phyloP scores from a whole-genome alignment of 768 basidiomycete genomes.

The Lyophyllum decastes region DNA sequence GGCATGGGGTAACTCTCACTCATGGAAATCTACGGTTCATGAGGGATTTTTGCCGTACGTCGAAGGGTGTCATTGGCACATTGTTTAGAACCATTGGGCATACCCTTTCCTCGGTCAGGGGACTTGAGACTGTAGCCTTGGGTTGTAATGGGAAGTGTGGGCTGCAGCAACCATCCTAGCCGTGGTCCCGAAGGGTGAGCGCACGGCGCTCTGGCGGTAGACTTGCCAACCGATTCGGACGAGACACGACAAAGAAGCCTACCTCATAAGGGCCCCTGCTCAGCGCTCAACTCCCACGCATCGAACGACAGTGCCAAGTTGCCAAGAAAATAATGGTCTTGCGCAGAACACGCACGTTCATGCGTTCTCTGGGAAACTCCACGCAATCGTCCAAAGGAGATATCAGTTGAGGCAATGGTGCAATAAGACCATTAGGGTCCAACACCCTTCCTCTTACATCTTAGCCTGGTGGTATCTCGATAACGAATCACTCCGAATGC shows the following conservation, averaged over 20 bases:
- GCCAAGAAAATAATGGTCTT: not conserved
- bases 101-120: not conserved
- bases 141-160: not conserved
- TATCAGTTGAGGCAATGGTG: not conserved
- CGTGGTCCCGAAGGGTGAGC: no score
- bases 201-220: no score
- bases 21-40: not conserved
- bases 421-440: conserved; percentile 8
- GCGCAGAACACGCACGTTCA: not conserved
- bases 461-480: not conserved
- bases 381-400: not conserved
- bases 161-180: not conserved
- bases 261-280: not conserved
- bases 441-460: not conserved
- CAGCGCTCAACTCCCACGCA: not conserved
- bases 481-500: not conserved
- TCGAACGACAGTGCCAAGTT: conserved; percentile 1
- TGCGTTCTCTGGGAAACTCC: not conserved
- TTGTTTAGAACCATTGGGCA: not conserved
- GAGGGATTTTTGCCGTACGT: conserved; percentile 9
- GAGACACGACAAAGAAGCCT: not conserved
- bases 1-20: not conserved
- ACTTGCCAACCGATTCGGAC: no score
- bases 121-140: not conserved
- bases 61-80: not conserved